Conservation (phyloP, 352 stramenopile species). For the Phytophthora boehmeriae region DNA sequence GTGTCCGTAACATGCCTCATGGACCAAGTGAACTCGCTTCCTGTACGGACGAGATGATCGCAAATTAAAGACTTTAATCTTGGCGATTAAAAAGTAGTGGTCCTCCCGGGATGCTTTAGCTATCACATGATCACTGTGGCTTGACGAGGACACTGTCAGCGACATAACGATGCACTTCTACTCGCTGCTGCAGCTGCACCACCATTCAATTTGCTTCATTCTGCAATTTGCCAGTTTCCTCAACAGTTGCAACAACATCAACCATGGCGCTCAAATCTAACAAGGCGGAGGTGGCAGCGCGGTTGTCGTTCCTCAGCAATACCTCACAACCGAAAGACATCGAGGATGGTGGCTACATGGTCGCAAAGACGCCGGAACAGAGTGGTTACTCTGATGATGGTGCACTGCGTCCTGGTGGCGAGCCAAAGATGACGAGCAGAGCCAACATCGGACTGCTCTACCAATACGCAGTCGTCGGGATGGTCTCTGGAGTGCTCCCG, state of each 20-base stretch:
- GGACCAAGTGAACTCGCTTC: too few species aligned
- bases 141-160: slow-evolving; percentile 1
- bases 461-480: slow-evolving; percentile 47
- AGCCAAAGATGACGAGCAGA: slow-evolving; percentile 33
- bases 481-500: slow-evolving; percentile 44
- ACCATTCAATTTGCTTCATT: slow-evolving; percentile 20
- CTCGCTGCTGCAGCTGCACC: slow-evolving; percentile 1
- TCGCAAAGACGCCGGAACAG: slow-evolving; percentile 34
- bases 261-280: slow-evolving; percentile 15
- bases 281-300: slow-evolving; percentile 16
- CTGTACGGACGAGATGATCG: too few species aligned
- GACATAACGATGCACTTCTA: background rate
- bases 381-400: slow-evolving; percentile 36
- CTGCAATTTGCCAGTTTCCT: slow-evolving; percentile 13
- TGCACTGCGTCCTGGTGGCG: slow-evolving; percentile 43
- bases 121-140: background rate
- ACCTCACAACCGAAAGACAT: slow-evolving; percentile 26
- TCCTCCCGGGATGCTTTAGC: too few species aligned
- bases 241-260: slow-evolving; percentile 14
- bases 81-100: too few species aligned
- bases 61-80: too few species aligned
- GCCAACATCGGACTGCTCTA: slow-evolving; percentile 41
- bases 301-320: slow-evolving; percentile 30
- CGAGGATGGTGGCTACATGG: slow-evolving; percentile 27
- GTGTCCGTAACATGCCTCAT: too few species aligned